Evolutionary conservation across 768 basidiomycete genomes (phyloP).

Genomic region (Chlorophyllum brunneum): DNA sequence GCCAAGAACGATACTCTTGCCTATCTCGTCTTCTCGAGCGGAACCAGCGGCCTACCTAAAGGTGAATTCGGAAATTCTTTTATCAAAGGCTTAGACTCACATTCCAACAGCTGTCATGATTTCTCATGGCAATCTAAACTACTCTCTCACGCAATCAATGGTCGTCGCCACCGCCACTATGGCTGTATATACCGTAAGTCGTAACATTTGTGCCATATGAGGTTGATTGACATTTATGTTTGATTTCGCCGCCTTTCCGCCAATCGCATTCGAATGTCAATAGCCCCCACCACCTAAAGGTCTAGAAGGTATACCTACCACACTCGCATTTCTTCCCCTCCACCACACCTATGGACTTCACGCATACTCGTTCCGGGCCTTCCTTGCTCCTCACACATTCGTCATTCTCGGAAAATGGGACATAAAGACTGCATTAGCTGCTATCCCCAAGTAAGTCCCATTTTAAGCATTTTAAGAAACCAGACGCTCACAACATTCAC

Average conservation of each 20-base stretch:
- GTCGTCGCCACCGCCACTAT: conserved; percentile 25
- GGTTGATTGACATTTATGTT: background rate
- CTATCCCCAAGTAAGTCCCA: conserved; percentile 54
- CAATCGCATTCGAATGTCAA: background rate
- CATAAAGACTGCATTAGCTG: conserved; percentile 41
- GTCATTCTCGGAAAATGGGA: conserved; percentile 64
- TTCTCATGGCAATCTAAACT: conserved; percentile 60
- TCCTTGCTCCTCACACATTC: conserved; percentile 41
- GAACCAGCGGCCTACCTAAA: conserved; percentile 75
- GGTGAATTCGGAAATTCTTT: conserved; percentile 31
- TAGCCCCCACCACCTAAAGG: conserved; percentile 37
- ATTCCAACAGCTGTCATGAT: conserved; percentile 61
- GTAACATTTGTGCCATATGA: background rate
- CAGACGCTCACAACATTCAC: background rate
- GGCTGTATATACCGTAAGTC: conserved; percentile 37
- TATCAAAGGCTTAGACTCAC: background rate
- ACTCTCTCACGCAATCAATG: conserved; percentile 35
- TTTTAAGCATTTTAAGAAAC: background rate
- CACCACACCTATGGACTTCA: conserved; percentile 69
- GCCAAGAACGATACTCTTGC: conserved; percentile 55
- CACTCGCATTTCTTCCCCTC: conserved; percentile 60
- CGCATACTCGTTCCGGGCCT: conserved; percentile 42
- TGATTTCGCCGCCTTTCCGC: background rate
- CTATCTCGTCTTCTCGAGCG: conserved; percentile 74
- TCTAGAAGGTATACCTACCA: conserved; percentile 43